Base-by-base conservation (phyloP, 495 filamentous ascomycete genomes). In the Penicillium ochrochloron region DNA sequence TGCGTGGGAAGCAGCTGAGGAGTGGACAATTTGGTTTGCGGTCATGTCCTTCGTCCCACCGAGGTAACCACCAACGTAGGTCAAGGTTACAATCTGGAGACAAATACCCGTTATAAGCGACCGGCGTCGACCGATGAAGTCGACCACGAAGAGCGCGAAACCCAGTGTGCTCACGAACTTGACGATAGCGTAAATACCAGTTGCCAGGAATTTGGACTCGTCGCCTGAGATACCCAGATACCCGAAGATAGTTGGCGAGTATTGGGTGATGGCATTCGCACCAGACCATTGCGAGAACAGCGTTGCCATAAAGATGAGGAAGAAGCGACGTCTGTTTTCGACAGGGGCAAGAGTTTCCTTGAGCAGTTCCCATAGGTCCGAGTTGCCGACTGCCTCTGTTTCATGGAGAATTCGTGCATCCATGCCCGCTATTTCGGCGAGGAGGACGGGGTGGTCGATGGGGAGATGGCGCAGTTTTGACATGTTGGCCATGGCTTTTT, bases 131-230 rank as follows among this genome's bases (percentile, higher is more conserved):
- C 89, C 90, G 5, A 90, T 76, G 3, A 85, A 83, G 70, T 92
- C 89, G 37, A 86, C 85, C 53, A 85, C 81, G 68, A 90, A 89
- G 37, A 88, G 56, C 10, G 89, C 76, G 75, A 88, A 90, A n/a
- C 80, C 46, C 27, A 78, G 72, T 17, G 86, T 88, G 58, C 82
- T 72, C 11, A 74, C 73, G 25, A 83, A 86, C 64, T 78, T 82
- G 29, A 79, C 77, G 3, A 75, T 67, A 6, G 73, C 80, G 25
- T 79, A 81, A 23, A 82, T 70, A 8, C 77, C 81, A 0, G 81
- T 79, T 0, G 77, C 75, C 41, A 82, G 70, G n/a, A 82, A 72
- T 17, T 65, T 68, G 2, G 75, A 59, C 23, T 78, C 73, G 15
- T 74, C 73, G 15, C 77, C 73, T 2, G 23, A 52, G 17, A 75